A percentile compares a stretch with the other conserved stretches of the same genome.
Conservation (phyloP, 2,329 filamentous ascomycete genomes). For the Cladobotryum mycophilum region DNA sequence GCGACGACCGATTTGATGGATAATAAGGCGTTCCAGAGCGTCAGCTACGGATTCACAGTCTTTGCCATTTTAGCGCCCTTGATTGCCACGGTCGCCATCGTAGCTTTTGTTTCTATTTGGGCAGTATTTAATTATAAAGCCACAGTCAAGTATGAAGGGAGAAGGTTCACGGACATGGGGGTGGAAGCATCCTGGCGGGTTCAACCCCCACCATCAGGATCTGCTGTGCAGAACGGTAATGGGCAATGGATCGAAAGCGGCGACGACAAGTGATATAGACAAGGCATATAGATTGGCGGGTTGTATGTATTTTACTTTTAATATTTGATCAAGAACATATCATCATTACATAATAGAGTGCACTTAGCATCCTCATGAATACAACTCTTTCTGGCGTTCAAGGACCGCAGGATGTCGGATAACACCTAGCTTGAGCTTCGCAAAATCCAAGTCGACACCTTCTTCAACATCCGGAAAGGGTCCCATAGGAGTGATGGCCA, state of each 20-base stretch:
- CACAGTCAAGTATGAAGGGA: background rate
- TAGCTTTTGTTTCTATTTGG: slow-evolving; percentile 6
- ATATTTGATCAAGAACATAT: too few species aligned
- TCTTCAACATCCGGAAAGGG: slow-evolving; percentile 21
- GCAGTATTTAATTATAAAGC: background rate
- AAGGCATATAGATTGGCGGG: too few species aligned
- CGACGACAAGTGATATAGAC: too few species aligned
- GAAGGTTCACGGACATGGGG: background rate
- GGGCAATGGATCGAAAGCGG: too few species aligned
- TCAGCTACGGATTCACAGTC: slow-evolving; percentile 42
- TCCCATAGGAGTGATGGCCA: slow-evolving; percentile 22
- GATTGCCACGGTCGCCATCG: slow-evolving; percentile 14
- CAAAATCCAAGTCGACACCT: slow-evolving; percentile 16
- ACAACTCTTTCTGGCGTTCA: slow-evolving; percentile 18
- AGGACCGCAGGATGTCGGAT: slow-evolving; percentile 20
- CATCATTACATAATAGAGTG: background rate
- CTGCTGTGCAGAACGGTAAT: too few species aligned
- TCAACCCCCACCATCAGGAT: too few species aligned
- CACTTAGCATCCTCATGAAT: slow-evolving; percentile 3
- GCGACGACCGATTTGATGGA: slow-evolving; percentile 26
- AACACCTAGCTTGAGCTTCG: slow-evolving; percentile 16
- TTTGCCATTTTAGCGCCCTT: slow-evolving; percentile 40
- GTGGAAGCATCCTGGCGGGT: background rate
- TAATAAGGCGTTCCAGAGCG: slow-evolving; percentile 34
- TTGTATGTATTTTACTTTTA: too few species aligned